Evolutionary conservation across 2,329 filamentous ascomycete species (phyloP).

Genomic region (Fusarium goolgardi): DNA sequence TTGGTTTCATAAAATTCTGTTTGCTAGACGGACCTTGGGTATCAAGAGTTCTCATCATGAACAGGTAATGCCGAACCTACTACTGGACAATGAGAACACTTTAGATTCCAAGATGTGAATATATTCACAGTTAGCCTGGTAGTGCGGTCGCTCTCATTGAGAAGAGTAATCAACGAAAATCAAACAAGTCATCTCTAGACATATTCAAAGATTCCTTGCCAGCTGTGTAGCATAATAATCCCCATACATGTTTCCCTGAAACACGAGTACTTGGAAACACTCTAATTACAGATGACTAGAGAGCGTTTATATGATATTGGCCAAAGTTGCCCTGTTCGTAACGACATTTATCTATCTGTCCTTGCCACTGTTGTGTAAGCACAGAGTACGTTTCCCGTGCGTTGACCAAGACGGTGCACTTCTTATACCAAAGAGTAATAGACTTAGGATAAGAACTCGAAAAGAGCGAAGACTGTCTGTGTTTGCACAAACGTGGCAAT

Average conservation of each 20-base stretch:
- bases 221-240: neutral
- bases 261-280: neutral
- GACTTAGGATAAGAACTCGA: neutral
- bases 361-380: neutral
- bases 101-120: neutral
- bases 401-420: neutral
- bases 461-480: neutral
- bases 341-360: neutral
- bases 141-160: too few relatives aligned
- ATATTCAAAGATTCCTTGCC: too few relatives aligned
- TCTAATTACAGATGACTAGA: neutral
- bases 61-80: neutral
- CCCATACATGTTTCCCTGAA: neutral
- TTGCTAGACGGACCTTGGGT: neutral
- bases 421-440: too few relatives aligned
- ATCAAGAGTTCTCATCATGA: neutral
- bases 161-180: neutral
- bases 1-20: neutral
- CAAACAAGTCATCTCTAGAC: neutral
- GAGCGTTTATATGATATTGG: neutral
- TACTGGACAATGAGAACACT: neutral
- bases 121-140: neutral
- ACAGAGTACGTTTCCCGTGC: neutral
- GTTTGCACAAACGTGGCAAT: neutral
- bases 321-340: neutral